Evolutionary conservation across 768 basidiomycete species (phyloP), one percentile per base, ranked within the genome.

Genomic region (Nevesoporus exiguus): DNA sequence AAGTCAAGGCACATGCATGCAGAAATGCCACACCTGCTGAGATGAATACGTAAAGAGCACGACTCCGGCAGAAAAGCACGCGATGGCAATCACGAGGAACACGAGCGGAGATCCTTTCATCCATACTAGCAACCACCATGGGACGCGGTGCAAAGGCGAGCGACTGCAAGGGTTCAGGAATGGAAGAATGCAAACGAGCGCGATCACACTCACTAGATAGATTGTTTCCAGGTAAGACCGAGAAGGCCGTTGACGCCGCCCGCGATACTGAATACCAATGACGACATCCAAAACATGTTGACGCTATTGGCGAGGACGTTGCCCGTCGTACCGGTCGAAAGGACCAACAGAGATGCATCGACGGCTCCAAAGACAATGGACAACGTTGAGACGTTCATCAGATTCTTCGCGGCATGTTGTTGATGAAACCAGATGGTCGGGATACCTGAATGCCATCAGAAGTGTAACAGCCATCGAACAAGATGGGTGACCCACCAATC

Each of bases 41-140:
- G 88, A 87, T 3, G 88, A 81, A 63, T 89, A 91, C 8, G 86
- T 78, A 60, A 91, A 91, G 30, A 85, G 79, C 52, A 86, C 83
- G 14, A 91, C 74, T 1, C 89, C 89, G 30, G 86, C 78, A 2
- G 86, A 89, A 69, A 92, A 92, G 66, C 85, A 86, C 10, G 85
- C 86, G 24, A 91, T 88, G 24, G 90, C 88, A 58, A 88, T 76
- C 40, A 91, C 88, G 47, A 92, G 80, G 71, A 91, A 90, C 50
- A 90, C 85, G 31, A 92, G 76, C 9, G 90, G 89, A 1, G 87
- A 88, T 13, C 88, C 77, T 65, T 90, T 91, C 73, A 91, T 90
- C 87, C 87, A 92, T 59, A 87, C 85, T 21, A 80, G 64, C 15
- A 80, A 67, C 79, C 79, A 80, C 80, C 79, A 79, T 6, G 79